These are phyloP conservation scores for Acer yangbiense DNA, from an alignment of 345 rosid genomes.

Conservation along the genomic window DNA sequence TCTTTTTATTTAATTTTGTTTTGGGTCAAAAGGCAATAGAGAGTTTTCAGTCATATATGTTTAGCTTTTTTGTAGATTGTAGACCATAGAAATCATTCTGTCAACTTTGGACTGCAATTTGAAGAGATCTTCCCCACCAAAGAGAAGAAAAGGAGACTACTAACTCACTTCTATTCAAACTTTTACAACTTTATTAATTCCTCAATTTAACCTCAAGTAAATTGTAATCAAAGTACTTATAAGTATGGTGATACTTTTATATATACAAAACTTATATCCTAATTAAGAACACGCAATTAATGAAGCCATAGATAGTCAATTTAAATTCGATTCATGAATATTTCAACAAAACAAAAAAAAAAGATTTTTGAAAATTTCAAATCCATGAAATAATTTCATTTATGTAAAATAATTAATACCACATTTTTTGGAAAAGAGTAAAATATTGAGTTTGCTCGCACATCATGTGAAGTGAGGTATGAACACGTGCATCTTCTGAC, in stretches of 20 bases:
- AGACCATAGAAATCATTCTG: constrained; percentile 35
- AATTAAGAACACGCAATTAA: no score
- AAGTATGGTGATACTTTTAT: no score
- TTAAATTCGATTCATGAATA: no score
- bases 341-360: no score
- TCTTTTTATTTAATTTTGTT: not conserved
- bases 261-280: no score
- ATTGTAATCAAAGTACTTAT: no score
- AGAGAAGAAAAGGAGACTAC: not conserved
- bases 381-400: no score
- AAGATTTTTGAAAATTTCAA: no score
- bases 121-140: constrained; percentile 15
- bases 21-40: constrained; percentile 25
- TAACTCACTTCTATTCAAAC: not conserved
- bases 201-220: constrained; percentile 21
- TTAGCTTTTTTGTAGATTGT: constrained; percentile 31
- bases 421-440: no score
- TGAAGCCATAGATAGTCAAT: no score
- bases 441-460: no score
- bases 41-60: constrained; percentile 6
- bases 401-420: no score
- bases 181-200: constrained; percentile 17
- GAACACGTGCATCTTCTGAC: constrained; percentile 31
- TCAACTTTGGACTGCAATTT: constrained; percentile 24
- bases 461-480: constrained; percentile 15